A percentile compares a stretch with the other conserved stretches of the same genome.
Conservation (phyloP, 768 basidiomycete genomes). For the Leccinum boreale region DNA sequence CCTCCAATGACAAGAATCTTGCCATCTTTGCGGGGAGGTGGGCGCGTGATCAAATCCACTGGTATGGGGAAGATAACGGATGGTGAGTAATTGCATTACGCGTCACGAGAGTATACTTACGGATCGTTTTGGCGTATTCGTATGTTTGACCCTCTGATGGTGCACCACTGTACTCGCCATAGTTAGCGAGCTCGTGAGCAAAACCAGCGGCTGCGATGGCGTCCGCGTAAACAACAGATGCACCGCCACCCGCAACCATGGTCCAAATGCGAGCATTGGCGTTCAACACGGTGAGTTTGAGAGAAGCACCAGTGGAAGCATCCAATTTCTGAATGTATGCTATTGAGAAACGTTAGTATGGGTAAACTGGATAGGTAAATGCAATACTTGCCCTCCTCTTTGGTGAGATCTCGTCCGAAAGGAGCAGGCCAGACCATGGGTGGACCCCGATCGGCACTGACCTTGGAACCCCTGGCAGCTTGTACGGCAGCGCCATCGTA, state of each 20-base stretch:
- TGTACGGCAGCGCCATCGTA: constrained; percentile 48
- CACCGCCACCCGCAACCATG: constrained; percentile 98
- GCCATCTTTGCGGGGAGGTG: constrained; percentile 76
- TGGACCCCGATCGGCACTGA: constrained; percentile 90
- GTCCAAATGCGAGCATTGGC: constrained; percentile 97
- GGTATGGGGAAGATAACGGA: neutral
- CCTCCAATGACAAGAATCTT: constrained; percentile 99
- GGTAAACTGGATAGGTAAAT: neutral
- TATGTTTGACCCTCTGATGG: constrained; percentile 98
- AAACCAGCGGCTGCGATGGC: constrained; percentile 91
- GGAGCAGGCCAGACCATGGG: constrained; percentile 97
- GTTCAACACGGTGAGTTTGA: constrained; percentile 97
- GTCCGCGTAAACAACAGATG: constrained; percentile 65
- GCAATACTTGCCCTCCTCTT: constrained; percentile 62
- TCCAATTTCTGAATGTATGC: constrained; percentile 99
- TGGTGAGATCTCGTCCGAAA: constrained; percentile 96
- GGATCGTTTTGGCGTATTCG: constrained; percentile 98
- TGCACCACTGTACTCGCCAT: constrained; percentile 98
- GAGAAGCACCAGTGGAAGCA: constrained; percentile 93
- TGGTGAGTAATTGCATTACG: neutral
- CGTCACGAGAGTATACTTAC: constrained; percentile 42
- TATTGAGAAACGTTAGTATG: constrained; percentile 1
- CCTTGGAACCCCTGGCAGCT: constrained; percentile 41
- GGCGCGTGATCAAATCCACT: constrained; percentile 95
- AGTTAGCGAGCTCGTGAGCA: constrained; percentile 97